Percentiles rank a stretch among this genome's conserved stretches.
phyloP scores from a whole-genome alignment of 805 yeast genomes.

The Lipomyces lipofer region DNA sequence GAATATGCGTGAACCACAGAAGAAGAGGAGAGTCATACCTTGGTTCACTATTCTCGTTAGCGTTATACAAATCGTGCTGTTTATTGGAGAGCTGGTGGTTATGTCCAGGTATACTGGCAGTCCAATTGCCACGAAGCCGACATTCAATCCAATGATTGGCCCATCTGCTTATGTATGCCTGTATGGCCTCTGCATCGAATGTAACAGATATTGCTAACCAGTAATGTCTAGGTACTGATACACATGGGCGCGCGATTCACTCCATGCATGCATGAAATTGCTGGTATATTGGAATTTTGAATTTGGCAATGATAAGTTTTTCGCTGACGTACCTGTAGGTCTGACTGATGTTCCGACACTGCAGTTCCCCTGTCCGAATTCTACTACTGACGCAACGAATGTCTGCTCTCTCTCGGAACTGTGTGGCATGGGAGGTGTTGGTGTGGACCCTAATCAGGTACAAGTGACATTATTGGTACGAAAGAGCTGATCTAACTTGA shows the following conservation, averaged over 20 bases:
- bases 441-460: slow-evolving; percentile 54
- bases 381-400: slow-evolving; percentile 55
- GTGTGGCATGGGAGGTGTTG: slow-evolving; percentile 60
- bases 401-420: slow-evolving; percentile 58
- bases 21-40: slow-evolving; percentile 29
- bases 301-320: no score
- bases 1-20: not conserved
- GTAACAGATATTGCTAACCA: not conserved
- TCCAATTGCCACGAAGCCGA: slow-evolving; percentile 66
- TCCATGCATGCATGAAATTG: slow-evolving; percentile 64
- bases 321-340: no score
- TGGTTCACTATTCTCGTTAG: slow-evolving; percentile 37
- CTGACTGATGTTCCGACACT: slow-evolving; percentile 51
- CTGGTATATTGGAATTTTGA: no score
- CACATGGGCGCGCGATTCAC: slow-evolving; percentile 70
- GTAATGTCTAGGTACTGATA: slow-evolving; percentile 43
- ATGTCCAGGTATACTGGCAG: slow-evolving; percentile 63
- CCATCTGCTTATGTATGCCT: slow-evolving; percentile 60
- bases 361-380: slow-evolving; percentile 67
- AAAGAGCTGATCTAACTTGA: no score
- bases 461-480: not conserved
- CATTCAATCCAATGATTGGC: slow-evolving; percentile 77
- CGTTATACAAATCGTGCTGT: slow-evolving; percentile 51
- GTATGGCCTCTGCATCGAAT: not conserved
- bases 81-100: slow-evolving; percentile 58